Evolutionary conservation across 768 basidiomycete genomes (phyloP), one percentile per base, ranked within the genome.

Genomic region (Leccinum disarticulatum): DNA sequence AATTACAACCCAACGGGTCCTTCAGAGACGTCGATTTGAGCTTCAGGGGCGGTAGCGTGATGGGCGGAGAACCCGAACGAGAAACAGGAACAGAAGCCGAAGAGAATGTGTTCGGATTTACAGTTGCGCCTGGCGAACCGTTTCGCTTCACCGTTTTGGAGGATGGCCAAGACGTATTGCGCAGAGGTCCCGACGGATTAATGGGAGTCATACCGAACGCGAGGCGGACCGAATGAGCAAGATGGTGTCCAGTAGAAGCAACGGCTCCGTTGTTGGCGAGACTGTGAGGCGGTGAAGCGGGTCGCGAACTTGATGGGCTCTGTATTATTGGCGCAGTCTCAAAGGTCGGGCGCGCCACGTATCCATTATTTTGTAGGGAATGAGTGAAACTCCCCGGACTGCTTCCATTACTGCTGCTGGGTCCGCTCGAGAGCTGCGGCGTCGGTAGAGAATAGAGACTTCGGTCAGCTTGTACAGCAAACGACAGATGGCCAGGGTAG

Each of bases 151-250:
- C 30, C 28, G 51, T 33, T 53, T 66, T 69, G 31, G 71, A 56
- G 59, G 69, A 75, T 60, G 74, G 72, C 71, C 75, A 77, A 19
- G 79, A 74, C 22, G 74, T 73, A 58, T 77, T 81, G 35, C 74
- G 73, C 41, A 77, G 73, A 3, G 70, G 63, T 30, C 62, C 66
- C 7, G 64, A 60, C 19, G 69, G 60, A 55, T 82, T 81, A 41
- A 93, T 92, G 0, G 91, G 92, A 6, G 93, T 94, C 91, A 95
- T 95, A 4, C 90, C 92, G 64, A 97, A 97, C 52, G 93, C 94
- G 33, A 87, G 80, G 41, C 91, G 86, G 25, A 96, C 88, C 1
- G 88, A 91, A 68, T 92, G 90, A 4, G 90, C 91, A 38, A 95
- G 82, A 68, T 90, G 86, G 60, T 84, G 81, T 59, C 86, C 83